Evolutionary conservation across 116 monocot species (phyloP).

Genomic region (Posidonia oceanica): DNA sequence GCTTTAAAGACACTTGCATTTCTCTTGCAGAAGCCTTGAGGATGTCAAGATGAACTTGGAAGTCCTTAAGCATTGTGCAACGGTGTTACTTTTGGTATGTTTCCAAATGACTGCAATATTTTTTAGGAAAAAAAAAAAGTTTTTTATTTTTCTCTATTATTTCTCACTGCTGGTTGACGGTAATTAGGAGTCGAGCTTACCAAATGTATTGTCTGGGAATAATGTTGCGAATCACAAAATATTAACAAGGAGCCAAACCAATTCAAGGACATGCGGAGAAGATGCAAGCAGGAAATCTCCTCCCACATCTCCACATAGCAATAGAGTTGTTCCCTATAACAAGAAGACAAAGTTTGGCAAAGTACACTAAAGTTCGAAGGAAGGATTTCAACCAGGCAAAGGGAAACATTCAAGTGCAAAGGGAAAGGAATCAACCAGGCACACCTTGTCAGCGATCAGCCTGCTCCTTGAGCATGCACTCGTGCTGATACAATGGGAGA

Average conservation of each 20-base stretch:
- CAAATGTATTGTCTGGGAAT: constrained; percentile 25
- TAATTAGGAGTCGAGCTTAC: constrained; percentile 64
- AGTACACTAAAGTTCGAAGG: not conserved
- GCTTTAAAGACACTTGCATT: not conserved
- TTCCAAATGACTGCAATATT: not conserved
- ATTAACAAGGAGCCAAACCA: constrained; percentile 63
- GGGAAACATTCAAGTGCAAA: not conserved
- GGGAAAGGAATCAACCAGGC: not conserved
- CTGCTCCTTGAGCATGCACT: not conserved
- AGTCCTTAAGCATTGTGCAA: constrained; percentile 88
- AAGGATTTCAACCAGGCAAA: not conserved
- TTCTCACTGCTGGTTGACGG: not conserved
- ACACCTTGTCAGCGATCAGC: not conserved
- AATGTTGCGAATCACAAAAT: constrained; percentile 17
- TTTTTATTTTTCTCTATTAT: not conserved
- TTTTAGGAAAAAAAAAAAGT: not conserved
- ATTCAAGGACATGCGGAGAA: constrained; percentile 28
- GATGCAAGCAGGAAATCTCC: constrained; percentile 53
- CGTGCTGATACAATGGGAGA: not conserved
- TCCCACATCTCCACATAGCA: constrained; percentile 9
- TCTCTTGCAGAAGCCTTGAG: constrained; percentile 58
- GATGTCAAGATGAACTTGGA: constrained; percentile 90
- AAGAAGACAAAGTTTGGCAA: constrained; percentile 15
- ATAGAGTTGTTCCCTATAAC: constrained; percentile 27
- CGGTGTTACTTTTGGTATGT: constrained; percentile 66